Conservation (phyloP, 345 rosid genomes). For the Tarenaya hassleriana region DNA sequence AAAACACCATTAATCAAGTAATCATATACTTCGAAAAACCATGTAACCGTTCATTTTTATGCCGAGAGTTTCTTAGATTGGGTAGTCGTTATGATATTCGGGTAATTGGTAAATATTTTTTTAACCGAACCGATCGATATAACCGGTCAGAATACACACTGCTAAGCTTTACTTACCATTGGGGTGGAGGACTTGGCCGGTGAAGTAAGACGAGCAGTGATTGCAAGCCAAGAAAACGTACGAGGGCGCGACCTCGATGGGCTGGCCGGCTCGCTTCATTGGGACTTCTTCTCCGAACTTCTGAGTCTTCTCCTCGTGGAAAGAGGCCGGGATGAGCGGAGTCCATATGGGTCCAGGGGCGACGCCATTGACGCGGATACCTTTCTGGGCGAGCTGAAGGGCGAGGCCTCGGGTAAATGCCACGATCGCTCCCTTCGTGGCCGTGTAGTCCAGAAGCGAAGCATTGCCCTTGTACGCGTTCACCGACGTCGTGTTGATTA, state of each 20-base stretch:
- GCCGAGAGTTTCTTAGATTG: too few relatives aligned
- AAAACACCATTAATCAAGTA: background rate
- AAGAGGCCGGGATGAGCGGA: conserved; percentile 66
- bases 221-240: conserved; percentile 74
- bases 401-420: conserved; percentile 73
- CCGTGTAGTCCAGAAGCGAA: conserved; percentile 51
- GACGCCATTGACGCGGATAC: conserved; percentile 64
- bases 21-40: too few relatives aligned
- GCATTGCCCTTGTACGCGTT: conserved; percentile 60
- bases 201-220: conserved; percentile 74
- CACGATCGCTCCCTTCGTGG: conserved; percentile 76
- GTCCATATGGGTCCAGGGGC: conserved; percentile 91
- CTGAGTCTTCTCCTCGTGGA: conserved; percentile 41
- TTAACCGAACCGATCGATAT: background rate
- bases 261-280: conserved; percentile 71
- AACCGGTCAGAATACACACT: too few relatives aligned
- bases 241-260: conserved; percentile 60
- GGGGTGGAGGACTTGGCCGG: conserved; percentile 80
- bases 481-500: conserved; percentile 66
- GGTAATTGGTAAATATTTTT: too few relatives aligned
- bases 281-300: conserved; percentile 52
- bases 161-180: conserved; percentile 35
- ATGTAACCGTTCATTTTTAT: too few relatives aligned
- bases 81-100: too few relatives aligned
- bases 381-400: conserved; percentile 49